phyloP scores from a whole-genome alignment of 2,329 filamentous ascomycete genomes.

The Zopfia rhizophila region DNA sequence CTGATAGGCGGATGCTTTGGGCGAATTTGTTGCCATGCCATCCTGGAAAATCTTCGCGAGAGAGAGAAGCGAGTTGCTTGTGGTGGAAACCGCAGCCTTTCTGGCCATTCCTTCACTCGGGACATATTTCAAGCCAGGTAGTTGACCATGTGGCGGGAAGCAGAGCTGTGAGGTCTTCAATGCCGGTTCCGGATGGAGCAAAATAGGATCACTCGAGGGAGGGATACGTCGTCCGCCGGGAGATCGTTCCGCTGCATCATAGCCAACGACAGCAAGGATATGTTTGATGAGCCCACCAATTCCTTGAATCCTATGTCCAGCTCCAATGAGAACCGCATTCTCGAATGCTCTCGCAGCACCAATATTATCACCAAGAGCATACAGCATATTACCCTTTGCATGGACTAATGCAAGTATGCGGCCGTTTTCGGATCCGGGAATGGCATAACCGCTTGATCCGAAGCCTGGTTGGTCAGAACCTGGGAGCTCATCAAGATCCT shows the following conservation, averaged over 20 bases:
- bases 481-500: constrained; percentile 52
- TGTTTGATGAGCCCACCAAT: constrained; percentile 82
- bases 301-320: constrained; percentile 74
- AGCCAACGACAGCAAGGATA: constrained; percentile 75
- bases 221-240: constrained; percentile 38
- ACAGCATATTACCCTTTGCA: constrained; percentile 98
- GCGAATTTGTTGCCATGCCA: constrained; percentile 80
- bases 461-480: constrained; percentile 66
- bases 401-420: constrained; percentile 93
- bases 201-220: constrained; percentile 68
- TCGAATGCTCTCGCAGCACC: constrained; percentile 90
- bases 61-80: constrained; percentile 93
- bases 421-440: constrained; percentile 88
- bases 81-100: constrained; percentile 87
- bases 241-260: constrained; percentile 49
- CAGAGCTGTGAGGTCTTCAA: constrained; percentile 84
- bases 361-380: constrained; percentile 83
- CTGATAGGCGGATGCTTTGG: constrained; percentile 63
- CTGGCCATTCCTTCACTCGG: constrained; percentile 73
- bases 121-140: constrained; percentile 82
- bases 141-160: constrained; percentile 77
- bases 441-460: constrained; percentile 83
- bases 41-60: constrained; percentile 98
- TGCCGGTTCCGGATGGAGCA: constrained; percentile 85
- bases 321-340: constrained; percentile 89